These are phyloP conservation scores for Citrus trifoliata DNA, from an alignment of 345 rosid species.

Conservation along the genomic window DNA sequence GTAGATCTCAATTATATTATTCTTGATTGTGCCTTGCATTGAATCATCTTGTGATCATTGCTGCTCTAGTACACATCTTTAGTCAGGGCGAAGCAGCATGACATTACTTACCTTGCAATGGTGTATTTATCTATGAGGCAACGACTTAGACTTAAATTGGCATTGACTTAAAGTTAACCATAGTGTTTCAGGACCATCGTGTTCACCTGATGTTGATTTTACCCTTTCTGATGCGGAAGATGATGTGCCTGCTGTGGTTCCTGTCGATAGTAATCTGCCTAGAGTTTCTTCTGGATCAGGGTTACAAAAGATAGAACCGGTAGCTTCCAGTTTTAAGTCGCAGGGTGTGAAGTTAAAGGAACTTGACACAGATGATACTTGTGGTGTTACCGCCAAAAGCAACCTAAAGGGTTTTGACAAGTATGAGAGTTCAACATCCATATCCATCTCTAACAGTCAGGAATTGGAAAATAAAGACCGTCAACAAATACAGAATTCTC, in stretches of 20 bases:
- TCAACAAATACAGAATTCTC: slow-evolving; percentile 29
- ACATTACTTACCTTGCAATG: slow-evolving; percentile 8
- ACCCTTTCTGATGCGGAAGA: slow-evolving; percentile 52
- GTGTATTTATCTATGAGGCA: slow-evolving; percentile 3
- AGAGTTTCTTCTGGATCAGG: slow-evolving; percentile 30
- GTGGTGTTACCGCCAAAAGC: slow-evolving; percentile 26
- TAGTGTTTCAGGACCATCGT: slow-evolving; percentile 47
- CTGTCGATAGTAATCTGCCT: slow-evolving; percentile 24
- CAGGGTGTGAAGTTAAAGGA: slow-evolving; percentile 24
- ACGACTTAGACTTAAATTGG: slow-evolving; percentile 21
- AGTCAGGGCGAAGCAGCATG: not conserved
- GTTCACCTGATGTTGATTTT: slow-evolving; percentile 30
- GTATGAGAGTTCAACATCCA: slow-evolving; percentile 27
- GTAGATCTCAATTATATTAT: slow-evolving; percentile 34
- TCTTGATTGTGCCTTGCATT: not conserved
- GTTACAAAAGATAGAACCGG: slow-evolving; percentile 26
- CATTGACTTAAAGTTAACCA: slow-evolving; percentile 27
- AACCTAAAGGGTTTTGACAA: slow-evolving; percentile 26
- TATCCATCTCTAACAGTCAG: slow-evolving; percentile 13
- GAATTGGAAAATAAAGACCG: slow-evolving; percentile 27
- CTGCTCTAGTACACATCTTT: not conserved
- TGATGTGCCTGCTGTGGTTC: slow-evolving; percentile 33
- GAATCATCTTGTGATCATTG: not conserved
- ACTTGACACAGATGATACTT: slow-evolving; percentile 1
- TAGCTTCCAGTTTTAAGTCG: slow-evolving; percentile 11